phyloP scores from a whole-genome alignment of 2,329 filamentous ascomycete species.

The Bretziella fagacearum region DNA sequence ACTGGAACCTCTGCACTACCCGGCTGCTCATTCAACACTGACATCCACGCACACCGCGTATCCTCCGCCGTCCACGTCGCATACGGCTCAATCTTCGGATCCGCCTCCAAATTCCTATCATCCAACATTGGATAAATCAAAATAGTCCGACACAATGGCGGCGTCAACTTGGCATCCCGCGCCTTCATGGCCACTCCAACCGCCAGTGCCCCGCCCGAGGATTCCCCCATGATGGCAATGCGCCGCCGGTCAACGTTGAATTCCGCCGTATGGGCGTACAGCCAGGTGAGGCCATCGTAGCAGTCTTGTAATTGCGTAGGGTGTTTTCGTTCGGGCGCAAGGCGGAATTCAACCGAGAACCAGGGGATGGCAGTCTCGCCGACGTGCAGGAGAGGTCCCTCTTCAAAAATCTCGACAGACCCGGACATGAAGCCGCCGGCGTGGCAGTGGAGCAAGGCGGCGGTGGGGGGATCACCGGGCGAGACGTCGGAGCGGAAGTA shows the following conservation, averaged over 20 bases:
- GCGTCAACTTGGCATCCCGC: constrained; percentile 18
- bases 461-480: constrained; percentile 1
- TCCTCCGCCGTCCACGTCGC: constrained; percentile 16
- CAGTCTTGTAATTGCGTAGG: constrained; percentile 24
- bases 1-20: constrained; percentile 14
- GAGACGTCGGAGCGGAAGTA: constrained; percentile 1
- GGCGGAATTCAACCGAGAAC: constrained; percentile 26
- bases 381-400: constrained; percentile 22
- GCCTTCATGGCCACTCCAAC: constrained; percentile 25
- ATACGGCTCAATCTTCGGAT: constrained; percentile 6
- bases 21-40: constrained; percentile 13
- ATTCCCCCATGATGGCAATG: constrained; percentile 17
- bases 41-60: constrained; percentile 18
- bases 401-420: constrained; percentile 21
- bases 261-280: constrained; percentile 17
- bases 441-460: constrained; percentile 25
- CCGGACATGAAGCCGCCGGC: constrained; percentile 26
- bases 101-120: constrained; percentile 18
- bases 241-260: constrained; percentile 17
- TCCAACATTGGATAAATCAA: constrained; percentile 23
- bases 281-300: constrained; percentile 20
- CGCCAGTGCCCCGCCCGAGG: constrained; percentile 16
- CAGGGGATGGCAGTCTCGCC: constrained; percentile 24
- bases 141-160: constrained; percentile 20
- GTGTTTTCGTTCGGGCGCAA: constrained; percentile 26